Evolutionary conservation across 148 eudicot species (phyloP).

Genomic region (Cornus florida): DNA sequence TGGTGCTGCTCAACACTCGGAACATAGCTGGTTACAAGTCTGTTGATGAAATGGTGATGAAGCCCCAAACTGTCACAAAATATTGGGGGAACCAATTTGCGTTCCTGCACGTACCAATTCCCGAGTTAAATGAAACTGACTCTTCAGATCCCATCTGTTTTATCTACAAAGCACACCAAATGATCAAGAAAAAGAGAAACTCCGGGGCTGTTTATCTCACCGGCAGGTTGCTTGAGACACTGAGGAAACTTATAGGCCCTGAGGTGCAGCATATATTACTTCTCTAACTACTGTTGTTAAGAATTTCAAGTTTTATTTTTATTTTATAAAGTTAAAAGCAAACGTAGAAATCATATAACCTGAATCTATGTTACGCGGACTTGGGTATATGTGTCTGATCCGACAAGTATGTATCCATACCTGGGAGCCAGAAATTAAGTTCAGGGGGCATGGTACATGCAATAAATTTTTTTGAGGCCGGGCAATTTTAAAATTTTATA

Average conservation of each 20-base stretch:
- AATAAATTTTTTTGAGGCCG: too few species aligned
- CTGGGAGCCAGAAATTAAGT: too few species aligned
- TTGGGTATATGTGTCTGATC: too few species aligned
- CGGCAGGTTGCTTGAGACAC: slow-evolving; percentile 58
- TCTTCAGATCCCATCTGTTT: slow-evolving; percentile 42
- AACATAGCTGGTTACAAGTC: slow-evolving; percentile 63
- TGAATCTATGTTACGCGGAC: too few species aligned
- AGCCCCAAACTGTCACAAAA: slow-evolving; percentile 26
- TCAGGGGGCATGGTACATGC: too few species aligned
- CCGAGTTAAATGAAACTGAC: slow-evolving; percentile 24
- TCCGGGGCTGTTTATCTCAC: slow-evolving; percentile 73
- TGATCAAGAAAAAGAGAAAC: slow-evolving; percentile 57
- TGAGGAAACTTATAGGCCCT: slow-evolving; percentile 58
- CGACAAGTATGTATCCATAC: too few species aligned
- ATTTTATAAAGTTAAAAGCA: too few species aligned
- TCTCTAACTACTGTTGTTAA: too few species aligned
- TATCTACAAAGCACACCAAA: slow-evolving; percentile 41
- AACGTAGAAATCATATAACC: too few species aligned
- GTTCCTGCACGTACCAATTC: slow-evolving; percentile 64
- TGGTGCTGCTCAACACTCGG: slow-evolving; percentile 84
- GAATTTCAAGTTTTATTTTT: too few species aligned
- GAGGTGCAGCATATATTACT: slow-evolving; percentile 53
- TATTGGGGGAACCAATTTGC: slow-evolving; percentile 87
- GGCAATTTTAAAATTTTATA: too few species aligned
- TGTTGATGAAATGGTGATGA: slow-evolving; percentile 59